Evolutionary conservation across 1,139 yeast genomes (phyloP).

Genomic region (Magnusiomyces fungicola): DNA sequence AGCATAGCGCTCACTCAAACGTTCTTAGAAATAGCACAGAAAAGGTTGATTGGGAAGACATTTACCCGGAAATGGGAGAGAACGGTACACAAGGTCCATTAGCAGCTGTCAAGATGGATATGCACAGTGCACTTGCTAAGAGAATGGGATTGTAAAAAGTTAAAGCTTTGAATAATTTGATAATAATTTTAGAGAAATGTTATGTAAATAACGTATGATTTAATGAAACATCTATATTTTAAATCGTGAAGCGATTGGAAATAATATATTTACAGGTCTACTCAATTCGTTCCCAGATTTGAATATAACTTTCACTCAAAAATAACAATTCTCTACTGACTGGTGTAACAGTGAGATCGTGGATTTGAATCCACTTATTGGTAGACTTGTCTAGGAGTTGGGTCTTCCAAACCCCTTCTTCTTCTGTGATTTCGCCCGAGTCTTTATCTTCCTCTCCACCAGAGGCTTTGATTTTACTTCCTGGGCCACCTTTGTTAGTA

Average conservation of each 20-base stretch:
- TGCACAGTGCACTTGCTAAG: constrained; percentile 65
- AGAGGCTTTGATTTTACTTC: constrained; percentile 16
- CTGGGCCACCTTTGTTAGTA: neutral
- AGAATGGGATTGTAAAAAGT: constrained; percentile 33
- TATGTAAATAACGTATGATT: too few species aligned
- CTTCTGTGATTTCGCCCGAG: neutral
- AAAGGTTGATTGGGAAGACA: constrained; percentile 87
- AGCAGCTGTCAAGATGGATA: constrained; percentile 39
- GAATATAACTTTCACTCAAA: constrained; percentile 55
- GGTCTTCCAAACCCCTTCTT: constrained; percentile 39
- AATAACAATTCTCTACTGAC: constrained; percentile 55
- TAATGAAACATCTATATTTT: too few species aligned
- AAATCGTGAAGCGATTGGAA: too few species aligned
- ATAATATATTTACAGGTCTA: neutral
- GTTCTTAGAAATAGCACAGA: constrained; percentile 67
- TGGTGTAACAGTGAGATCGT: constrained; percentile 42
- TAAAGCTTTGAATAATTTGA: neutral
- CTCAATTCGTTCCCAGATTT: constrained; percentile 50
- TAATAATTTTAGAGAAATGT: too few species aligned
- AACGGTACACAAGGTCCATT: constrained; percentile 11
- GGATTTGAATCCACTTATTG: constrained; percentile 51
- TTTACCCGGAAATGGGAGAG: constrained; percentile 45
- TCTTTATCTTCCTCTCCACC: neutral
- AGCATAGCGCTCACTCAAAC: constrained; percentile 6
- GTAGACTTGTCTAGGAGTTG: constrained; percentile 41